Evolutionary conservation across 345 rosid species (phyloP), one percentile per base, ranked within the genome.

Genomic region (Crucihimalaya himalaica): DNA sequence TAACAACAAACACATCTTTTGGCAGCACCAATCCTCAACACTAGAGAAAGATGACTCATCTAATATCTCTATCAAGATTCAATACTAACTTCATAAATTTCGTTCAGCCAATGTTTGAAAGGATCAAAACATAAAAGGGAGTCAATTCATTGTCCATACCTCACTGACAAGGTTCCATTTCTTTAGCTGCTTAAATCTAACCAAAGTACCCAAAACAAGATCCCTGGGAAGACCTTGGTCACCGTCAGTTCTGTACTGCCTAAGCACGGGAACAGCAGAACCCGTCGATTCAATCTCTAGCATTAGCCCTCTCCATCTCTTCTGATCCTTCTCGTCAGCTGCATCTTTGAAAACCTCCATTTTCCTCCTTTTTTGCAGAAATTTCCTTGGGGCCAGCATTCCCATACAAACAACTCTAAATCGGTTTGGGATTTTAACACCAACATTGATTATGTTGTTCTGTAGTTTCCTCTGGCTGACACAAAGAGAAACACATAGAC

Each of bases 121-220:
- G 40, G 23, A 19, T 54, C 14, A 19, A n/a, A 60, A 61, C 39
- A 52, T 12, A 53, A 45, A 59, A 37, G 35, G 46, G 31, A 55
- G 12, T 66, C 51, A 70, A 2, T 42, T 13, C 47, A 32, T 29
- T 31, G 39, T 66, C 11, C 72, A 80, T 86, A 95, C 97, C 97
- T 95, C 97, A 72, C 85, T 68, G 50, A 95, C 93, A 69, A 86
- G 79, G 78, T 87, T 80, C 97, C 97, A 92, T 71, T 88, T 91
- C 84, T 81, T 95, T 3, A 88, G 84, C 85, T 95, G 97, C 88
- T 95, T 91, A 63, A 89, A 90, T 69, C 99, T 84, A 79, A 88
- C 88, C 84, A 92, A 83, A 32, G 93, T 89, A 56, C 97, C 99
- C 78, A 95, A 72, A 84, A 91, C 84, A 67, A 87, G 74, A 74